These are phyloP conservation scores for Kodamaea kaohsiungensis DNA, from an alignment of 805 yeast species.

Conservation along the genomic window DNA sequence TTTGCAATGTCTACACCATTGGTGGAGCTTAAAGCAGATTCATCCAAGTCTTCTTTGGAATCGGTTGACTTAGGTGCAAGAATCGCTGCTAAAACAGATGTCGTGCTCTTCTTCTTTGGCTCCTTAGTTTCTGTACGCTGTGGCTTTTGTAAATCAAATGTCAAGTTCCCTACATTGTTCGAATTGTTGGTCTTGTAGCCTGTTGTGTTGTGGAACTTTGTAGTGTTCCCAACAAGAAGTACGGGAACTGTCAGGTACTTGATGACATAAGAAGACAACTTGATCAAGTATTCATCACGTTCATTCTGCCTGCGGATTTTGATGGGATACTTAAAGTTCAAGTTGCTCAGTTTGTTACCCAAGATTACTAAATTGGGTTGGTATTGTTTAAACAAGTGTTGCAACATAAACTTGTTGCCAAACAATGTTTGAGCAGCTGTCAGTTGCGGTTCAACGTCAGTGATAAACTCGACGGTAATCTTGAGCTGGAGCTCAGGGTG, in stretches of 20 bases:
- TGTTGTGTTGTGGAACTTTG: constrained; percentile 17
- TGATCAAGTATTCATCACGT: constrained; percentile 32
- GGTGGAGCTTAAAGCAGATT: background rate
- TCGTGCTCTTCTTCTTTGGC: constrained; percentile 3
- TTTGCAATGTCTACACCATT: background rate
- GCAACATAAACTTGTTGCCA: constrained; percentile 38
- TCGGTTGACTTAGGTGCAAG: background rate
- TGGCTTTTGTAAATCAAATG: constrained; percentile 2
- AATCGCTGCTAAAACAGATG: background rate
- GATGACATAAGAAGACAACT: constrained; percentile 37
- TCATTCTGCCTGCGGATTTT: constrained; percentile 22
- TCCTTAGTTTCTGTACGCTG: background rate
- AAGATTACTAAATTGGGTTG: constrained; percentile 39
- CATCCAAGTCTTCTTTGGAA: background rate
- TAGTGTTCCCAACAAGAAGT: constrained; percentile 34
- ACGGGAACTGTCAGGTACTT: constrained; percentile 43
- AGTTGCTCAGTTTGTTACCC: constrained; percentile 41
- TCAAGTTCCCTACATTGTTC: background rate
- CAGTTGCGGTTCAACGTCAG: constrained; percentile 19
- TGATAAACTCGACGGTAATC: constrained; percentile 41
- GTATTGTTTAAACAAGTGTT: constrained; percentile 40
- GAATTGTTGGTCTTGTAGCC: constrained; percentile 6
- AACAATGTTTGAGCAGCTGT: constrained; percentile 7
- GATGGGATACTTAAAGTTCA: constrained; percentile 44
- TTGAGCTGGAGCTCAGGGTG: constrained; percentile 27